phyloP scores from a whole-genome alignment of 331 rosid genomes.

The Arachis monticola region DNA sequence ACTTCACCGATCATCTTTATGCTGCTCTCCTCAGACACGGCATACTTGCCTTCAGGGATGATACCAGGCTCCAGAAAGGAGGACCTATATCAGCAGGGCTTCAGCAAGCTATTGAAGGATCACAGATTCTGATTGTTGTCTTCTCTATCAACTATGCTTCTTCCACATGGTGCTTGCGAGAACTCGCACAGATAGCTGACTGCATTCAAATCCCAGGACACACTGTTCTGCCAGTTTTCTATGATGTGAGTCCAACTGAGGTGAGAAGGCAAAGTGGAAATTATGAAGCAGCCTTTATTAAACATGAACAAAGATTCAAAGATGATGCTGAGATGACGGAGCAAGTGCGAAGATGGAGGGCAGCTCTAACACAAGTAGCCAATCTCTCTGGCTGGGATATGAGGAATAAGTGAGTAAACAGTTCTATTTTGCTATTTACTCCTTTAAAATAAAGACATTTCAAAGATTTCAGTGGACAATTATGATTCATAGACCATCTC shows the following conservation, averaged over 20 bases:
- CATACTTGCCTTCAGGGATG: too few species aligned
- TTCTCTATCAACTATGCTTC: too few species aligned
- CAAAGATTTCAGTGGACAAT: background rate
- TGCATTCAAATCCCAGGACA: background rate
- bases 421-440: background rate
- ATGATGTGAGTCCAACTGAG: background rate
- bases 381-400: background rate
- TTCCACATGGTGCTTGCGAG: background rate
- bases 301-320: background rate
- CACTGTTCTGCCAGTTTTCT: background rate
- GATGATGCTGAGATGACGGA: background rate
- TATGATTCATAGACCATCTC: too few species aligned
- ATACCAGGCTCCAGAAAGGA: too few species aligned
- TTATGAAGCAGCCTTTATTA: background rate
- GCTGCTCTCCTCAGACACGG: too few species aligned
- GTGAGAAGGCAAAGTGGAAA: background rate
- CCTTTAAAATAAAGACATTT: background rate
- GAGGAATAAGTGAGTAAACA: background rate
- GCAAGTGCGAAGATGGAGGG: slow-evolving; percentile 1
- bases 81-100: too few species aligned
- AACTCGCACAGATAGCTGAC: too few species aligned
- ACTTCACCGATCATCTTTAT: too few species aligned
- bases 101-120: too few species aligned
- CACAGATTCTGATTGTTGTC: too few species aligned
- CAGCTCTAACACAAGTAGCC: background rate